A percentile compares a stretch with the other conserved stretches of the same genome.
Conservation (phyloP, 305 asterid species). For the Andrographis paniculata region DNA sequence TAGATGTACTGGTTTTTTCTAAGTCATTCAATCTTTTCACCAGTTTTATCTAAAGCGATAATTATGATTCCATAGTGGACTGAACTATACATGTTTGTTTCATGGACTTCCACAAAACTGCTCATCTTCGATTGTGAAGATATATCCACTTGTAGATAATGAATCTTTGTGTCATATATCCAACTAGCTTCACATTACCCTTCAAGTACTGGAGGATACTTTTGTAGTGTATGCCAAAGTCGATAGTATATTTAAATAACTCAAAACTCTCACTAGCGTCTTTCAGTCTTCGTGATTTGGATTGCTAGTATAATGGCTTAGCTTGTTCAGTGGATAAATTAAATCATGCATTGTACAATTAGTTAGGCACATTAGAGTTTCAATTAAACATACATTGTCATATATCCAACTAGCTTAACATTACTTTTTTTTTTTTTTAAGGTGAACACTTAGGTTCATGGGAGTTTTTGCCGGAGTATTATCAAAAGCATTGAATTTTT, state of each 20-base stretch:
- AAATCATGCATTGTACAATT: no score
- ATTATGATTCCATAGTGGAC: neutral
- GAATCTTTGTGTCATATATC: conserved; percentile 2
- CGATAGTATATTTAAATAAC: neutral
- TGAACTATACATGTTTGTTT: no score
- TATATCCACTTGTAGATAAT: neutral
- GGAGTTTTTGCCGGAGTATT: neutral
- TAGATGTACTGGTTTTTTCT: neutral
- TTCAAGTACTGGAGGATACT: no score
- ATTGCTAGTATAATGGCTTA: neutral
- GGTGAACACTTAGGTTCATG: neutral
- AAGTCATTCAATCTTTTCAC: neutral
- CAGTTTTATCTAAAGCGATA: neutral
- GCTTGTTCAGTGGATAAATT: neutral
- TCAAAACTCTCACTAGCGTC: no score
- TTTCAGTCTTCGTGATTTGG: neutral
- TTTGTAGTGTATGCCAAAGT: no score
- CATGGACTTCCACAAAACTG: neutral
- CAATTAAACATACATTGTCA: neutral
- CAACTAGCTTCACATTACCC: neutral
- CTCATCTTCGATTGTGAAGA: no score
- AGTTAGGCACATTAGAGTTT: no score
- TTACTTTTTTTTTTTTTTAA: neutral
- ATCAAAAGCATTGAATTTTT: neutral
- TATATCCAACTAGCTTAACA: neutral